Conservation (phyloP, 495 filamentous ascomycete genomes). For the Penicillium coprophilum region DNA sequence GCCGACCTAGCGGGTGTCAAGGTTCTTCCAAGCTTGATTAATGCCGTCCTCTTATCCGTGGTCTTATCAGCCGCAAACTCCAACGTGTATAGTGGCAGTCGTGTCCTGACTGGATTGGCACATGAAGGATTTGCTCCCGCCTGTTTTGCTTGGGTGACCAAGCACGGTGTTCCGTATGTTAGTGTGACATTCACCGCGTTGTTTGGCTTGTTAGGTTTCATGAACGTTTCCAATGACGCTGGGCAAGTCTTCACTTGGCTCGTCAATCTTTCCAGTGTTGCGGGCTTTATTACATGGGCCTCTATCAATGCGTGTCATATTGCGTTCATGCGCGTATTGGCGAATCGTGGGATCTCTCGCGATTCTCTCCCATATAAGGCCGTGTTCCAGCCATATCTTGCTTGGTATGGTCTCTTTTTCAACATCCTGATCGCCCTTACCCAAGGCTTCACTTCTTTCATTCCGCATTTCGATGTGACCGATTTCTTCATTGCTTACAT, state of each 20-base stretch:
- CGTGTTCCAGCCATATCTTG: conserved; percentile 52
- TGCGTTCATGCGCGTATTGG: conserved; percentile 55
- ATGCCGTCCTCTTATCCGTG: conserved; percentile 69
- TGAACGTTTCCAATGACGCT: conserved; percentile 44
- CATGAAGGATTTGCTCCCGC: conserved; percentile 58
- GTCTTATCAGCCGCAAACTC: conserved; percentile 72
- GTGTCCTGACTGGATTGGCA: conserved; percentile 61
- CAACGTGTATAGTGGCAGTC: conserved; percentile 71
- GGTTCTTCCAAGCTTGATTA: conserved; percentile 71
- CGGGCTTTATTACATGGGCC: conserved; percentile 64
- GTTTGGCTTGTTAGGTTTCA: conserved; percentile 51
- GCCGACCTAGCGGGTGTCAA: conserved; percentile 61
- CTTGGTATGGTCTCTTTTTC: conserved; percentile 58
- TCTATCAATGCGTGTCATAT: conserved; percentile 57
- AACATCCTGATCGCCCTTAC: conserved; percentile 59
- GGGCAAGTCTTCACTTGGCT: conserved; percentile 51
- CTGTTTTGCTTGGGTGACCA: conserved; percentile 48
- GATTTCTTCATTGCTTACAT: conserved; percentile 57
- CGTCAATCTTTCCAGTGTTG: conserved; percentile 58
- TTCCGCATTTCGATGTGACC: conserved; percentile 51
- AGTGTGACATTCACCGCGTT: conserved; percentile 46
- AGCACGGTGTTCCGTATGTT: conserved; percentile 50
- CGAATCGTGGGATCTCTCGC: conserved; percentile 47
- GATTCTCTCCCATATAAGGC: conserved; percentile 55
- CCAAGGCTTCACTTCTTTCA: conserved; percentile 64